Evolutionary conservation across 140 eudicot genomes (phyloP), one percentile per base, ranked within the genome.

Genomic region (Erigeron philadelphicus): DNA sequence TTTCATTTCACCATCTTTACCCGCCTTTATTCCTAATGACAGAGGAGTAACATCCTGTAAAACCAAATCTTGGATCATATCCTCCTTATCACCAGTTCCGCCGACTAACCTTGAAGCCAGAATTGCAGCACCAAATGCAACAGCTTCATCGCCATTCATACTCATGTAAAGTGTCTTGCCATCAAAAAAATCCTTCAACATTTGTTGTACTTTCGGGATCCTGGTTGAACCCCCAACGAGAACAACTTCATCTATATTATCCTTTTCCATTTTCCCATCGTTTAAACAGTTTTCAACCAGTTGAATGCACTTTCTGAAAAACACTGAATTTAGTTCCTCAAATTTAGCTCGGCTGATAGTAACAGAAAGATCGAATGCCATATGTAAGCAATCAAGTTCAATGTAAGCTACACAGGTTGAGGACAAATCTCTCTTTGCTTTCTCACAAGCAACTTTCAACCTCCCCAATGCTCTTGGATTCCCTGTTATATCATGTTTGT

Each of bases 401-500:
- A 57, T 21, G 35, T 23, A 21, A 23, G 63, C 38, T 9, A 23
- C 5, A 9, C n/a, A 21, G 16, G 42, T 23, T 10, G 63, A 21
- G 31, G 42, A 57, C 42, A 57, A 57, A 18, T 57, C 63, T 21
- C 42, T 57, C 63, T 57, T 57, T 10, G 63, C 63, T 23, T 57
- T 57, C 16, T 57, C 63, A 4, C 63, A 57, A 57, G 63, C 63
- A 57, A 10, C 42, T 57, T 57, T 57, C 38, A 57, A 10, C 63
- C 42, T 57, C 16, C 63, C 63, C 9, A 10, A 57, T 21, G 63
- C 42, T 57, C 63, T 11, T 57, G 63, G 63, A 57, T 57, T 57
- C 19, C 13, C 9, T 5, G 3, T 57, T 8, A 57, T 21, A 16
- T 57, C 63, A 8, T 2, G 7, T 7, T 11, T 9, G 2, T 57